Conservation (phyloP, 2,329 filamentous ascomycete genomes). For the Colletotrichum sansevieriae region DNA sequence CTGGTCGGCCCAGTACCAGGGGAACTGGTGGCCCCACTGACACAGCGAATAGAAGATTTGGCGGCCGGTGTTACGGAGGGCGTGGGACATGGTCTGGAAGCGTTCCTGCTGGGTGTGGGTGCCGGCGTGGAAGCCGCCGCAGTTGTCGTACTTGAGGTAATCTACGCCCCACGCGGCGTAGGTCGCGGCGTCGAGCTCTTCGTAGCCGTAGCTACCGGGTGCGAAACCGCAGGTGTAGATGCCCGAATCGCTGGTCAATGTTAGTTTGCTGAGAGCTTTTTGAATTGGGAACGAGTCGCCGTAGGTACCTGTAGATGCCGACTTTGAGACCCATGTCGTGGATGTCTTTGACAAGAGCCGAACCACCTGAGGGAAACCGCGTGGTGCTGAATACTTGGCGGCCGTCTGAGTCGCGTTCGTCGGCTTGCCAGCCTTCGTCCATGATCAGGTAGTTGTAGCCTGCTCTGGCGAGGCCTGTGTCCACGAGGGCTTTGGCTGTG, state of each 20-base stretch:
- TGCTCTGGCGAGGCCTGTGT: constrained; percentile 24
- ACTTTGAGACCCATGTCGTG: constrained; percentile 63
- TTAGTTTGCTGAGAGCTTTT: neutral
- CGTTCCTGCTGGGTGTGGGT: constrained; percentile 61
- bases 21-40: constrained; percentile 50
- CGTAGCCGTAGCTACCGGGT: constrained; percentile 49
- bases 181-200: constrained; percentile 63
- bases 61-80: constrained; percentile 48
- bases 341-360: constrained; percentile 58
- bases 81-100: constrained; percentile 52
- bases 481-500: constrained; percentile 18
- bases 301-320: constrained; percentile 61
- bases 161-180: constrained; percentile 66
- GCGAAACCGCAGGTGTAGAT: constrained; percentile 57
- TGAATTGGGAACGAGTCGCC: neutral
- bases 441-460: constrained; percentile 35
- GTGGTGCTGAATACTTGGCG: constrained; percentile 17
- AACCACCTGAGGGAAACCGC: constrained; percentile 49
- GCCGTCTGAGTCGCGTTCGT: constrained; percentile 7
- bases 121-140: constrained; percentile 62
- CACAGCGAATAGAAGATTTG: constrained; percentile 52
- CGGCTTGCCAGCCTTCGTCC: constrained; percentile 29
- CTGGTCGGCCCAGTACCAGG: constrained; percentile 45
- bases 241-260: constrained; percentile 53
- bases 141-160: constrained; percentile 67